Conservation (phyloP, 768 basidiomycete species). For the Ramaria rubella region DNA sequence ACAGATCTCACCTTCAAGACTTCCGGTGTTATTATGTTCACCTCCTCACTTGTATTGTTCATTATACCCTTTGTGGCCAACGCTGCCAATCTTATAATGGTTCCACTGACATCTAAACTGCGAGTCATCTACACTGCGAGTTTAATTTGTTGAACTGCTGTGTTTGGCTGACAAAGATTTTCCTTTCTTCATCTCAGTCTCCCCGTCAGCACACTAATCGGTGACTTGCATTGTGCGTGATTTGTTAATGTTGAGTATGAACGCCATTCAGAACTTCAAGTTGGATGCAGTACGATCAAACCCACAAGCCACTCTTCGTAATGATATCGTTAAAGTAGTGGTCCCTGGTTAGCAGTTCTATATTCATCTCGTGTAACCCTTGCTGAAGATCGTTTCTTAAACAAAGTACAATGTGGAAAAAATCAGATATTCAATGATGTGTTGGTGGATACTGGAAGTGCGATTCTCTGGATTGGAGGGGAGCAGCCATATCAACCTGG, state of each 20-base stretch:
- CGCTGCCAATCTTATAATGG: background rate
- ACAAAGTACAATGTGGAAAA: conserved; percentile 5
- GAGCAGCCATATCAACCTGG: conserved; percentile 3
- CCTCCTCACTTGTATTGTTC: background rate
- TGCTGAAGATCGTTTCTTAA: background rate
- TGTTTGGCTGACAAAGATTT: background rate
- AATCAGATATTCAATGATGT: conserved; percentile 5
- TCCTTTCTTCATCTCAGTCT: background rate
- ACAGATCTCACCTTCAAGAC: too few relatives aligned
- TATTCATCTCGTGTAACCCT: background rate
- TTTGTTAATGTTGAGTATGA: background rate
- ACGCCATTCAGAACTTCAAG: background rate
- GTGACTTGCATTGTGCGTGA: background rate
- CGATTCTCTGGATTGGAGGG: conserved; percentile 8
- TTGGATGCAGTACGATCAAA: background rate
- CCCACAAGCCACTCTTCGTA: background rate
- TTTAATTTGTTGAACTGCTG: background rate
- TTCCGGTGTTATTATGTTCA: too few relatives aligned
- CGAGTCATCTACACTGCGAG: background rate
- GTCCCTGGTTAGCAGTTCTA: background rate
- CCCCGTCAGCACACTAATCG: background rate
- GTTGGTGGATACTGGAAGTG: conserved; percentile 9
- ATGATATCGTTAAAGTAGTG: conserved; percentile 6
- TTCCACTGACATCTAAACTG: background rate
- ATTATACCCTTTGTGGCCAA: background rate